Evolutionary conservation across 1,284 basidiomycete genomes (phyloP).

Genomic region (Vanrija sp.): DNA sequence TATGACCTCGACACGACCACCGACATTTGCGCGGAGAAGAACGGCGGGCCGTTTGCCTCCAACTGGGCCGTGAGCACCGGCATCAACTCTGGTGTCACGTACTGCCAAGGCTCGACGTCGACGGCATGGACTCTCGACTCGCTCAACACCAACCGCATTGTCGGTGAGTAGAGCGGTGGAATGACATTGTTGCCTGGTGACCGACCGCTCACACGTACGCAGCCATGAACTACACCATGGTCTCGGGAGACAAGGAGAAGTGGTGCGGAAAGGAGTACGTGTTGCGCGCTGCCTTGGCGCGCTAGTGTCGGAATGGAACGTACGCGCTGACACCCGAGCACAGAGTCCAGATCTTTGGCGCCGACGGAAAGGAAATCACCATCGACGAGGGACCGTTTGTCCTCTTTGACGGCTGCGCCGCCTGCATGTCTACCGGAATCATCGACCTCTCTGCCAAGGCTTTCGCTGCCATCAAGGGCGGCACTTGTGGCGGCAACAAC

Average conservation of each 20-base stretch:
- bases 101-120: constrained; percentile 9
- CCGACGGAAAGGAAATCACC: constrained; percentile 23
- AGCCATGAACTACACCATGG: constrained; percentile 21
- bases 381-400: constrained; percentile 36
- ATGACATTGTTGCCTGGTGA: background rate
- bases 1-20: constrained; percentile 13
- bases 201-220: background rate
- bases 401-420: constrained; percentile 34
- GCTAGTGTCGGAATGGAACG: too few species aligned
- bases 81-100: constrained; percentile 15
- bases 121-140: constrained; percentile 6
- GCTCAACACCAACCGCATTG: background rate
- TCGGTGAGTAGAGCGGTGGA: background rate
- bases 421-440: constrained; percentile 20
- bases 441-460: constrained; percentile 32
- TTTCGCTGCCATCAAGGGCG: constrained; percentile 12
- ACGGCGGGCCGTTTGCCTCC: constrained; percentile 16
- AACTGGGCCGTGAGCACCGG: constrained; percentile 16
- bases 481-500: constrained; percentile 22
- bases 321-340: background rate
- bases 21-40: constrained; percentile 11
- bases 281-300: too few species aligned
- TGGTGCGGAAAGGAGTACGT: constrained; percentile 27
- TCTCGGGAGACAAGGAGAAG: constrained; percentile 8
- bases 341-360: constrained; percentile 26